These are phyloP conservation scores for Populus davidiana DNA, from an alignment of 345 rosid genomes.

Conservation along the genomic window DNA sequence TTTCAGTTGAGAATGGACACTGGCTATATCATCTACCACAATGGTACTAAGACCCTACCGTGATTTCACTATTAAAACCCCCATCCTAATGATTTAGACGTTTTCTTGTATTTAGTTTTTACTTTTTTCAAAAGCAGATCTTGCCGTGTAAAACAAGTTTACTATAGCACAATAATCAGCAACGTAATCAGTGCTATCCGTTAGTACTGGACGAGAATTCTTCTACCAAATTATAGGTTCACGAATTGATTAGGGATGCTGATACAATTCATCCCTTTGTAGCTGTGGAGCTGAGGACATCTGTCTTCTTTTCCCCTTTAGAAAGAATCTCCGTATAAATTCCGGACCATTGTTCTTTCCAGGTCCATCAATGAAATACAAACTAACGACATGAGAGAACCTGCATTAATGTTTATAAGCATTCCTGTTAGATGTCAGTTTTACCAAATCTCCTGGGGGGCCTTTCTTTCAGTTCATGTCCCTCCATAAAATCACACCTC, in stretches of 20 bases:
- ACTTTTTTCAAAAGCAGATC: not conserved
- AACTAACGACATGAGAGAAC: too few relatives aligned
- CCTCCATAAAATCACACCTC: too few relatives aligned
- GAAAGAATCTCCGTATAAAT: too few relatives aligned
- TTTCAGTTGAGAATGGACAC: not conserved
- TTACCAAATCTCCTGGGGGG: not conserved
- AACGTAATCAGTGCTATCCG: not conserved
- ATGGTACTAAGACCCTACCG: not conserved
- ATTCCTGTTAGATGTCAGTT: not conserved
- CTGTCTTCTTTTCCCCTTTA: not conserved
- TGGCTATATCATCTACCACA: not conserved
- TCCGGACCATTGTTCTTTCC: too few relatives aligned
- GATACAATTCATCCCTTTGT: not conserved
- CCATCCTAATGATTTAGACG: not conserved
- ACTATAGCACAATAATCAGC: not conserved
- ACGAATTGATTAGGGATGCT: not conserved
- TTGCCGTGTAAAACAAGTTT: not conserved
- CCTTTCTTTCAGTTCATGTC: too few relatives aligned
- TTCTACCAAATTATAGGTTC: not conserved
- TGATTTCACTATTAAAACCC: not conserved
- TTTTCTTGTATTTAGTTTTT: not conserved
- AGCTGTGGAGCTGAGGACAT: not conserved
- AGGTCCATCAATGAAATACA: too few relatives aligned
- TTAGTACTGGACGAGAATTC: not conserved
- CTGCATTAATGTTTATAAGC: too few relatives aligned